These are phyloP conservation scores for Paxillus ammoniavirescens DNA, from an alignment of 768 basidiomycete genomes.

Conservation along the genomic window DNA sequence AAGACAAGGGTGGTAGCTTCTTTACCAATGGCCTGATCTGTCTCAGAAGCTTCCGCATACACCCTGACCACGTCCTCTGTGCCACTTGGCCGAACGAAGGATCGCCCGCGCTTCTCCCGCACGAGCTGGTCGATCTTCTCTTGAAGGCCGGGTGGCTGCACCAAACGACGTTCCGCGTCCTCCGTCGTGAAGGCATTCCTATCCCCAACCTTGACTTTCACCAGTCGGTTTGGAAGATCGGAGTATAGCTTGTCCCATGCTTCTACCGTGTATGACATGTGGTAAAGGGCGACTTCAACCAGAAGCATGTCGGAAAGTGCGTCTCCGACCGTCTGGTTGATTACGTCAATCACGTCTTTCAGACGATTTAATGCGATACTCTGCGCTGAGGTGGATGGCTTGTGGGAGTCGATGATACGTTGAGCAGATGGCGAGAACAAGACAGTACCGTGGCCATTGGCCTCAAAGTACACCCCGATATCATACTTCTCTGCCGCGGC, in stretches of 20 bases:
- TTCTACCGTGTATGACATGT: constrained; percentile 76
- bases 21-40: constrained; percentile 77
- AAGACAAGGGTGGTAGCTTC: background rate
- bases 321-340: constrained; percentile 98
- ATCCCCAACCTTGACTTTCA: constrained; percentile 88
- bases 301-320: constrained; percentile 94
- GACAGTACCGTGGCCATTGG: constrained; percentile 98
- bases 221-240: constrained; percentile 91
- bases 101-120: constrained; percentile 79
- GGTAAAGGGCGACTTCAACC: constrained; percentile 88
- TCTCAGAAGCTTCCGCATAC: constrained; percentile 86
- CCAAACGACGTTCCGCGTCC: constrained; percentile 89
- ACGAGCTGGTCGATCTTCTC: constrained; percentile 79
- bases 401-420: constrained; percentile 54
- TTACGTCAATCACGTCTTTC: constrained; percentile 73
- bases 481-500: constrained; percentile 90
- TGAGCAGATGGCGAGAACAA: constrained; percentile 82
- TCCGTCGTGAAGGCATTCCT: constrained; percentile 83
- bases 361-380: constrained; percentile 77
- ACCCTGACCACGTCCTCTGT: constrained; percentile 98
- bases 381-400: constrained; percentile 82
- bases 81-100: constrained; percentile 95
- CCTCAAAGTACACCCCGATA: constrained; percentile 99
- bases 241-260: constrained; percentile 94
- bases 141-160: constrained; percentile 79